Base-by-base conservation (phyloP, 495 filamentous ascomycete species). In the Neurospora tetrasperma region DNA sequence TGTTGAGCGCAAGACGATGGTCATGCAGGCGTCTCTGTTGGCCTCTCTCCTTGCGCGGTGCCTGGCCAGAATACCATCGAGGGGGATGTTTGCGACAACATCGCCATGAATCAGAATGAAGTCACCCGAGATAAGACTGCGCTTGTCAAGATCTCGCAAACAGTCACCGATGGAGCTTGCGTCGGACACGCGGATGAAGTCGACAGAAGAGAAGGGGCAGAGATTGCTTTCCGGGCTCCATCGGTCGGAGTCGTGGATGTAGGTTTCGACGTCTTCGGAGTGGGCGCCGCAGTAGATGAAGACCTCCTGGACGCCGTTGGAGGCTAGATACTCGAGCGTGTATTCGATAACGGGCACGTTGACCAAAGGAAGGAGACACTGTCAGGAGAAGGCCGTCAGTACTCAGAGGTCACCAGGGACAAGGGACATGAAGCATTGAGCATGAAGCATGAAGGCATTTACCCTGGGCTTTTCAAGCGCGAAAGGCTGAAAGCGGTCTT, bases 11-110 rank as follows among this genome's bases (percentile, higher is more conserved):
- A 98, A 83, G 31, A 99, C 86, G 89, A 98, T 94, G 35, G 96
- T 99, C 96, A 99, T 99, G 82, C 97, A 98, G 16, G 95, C 93
- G 79, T 97, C 94, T 78, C 96, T 95, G 82, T 97, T 92, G 70
- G 88, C 88, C 79, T 89, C 89, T 54, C 96, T 90, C 42, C 96
- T 91, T 69, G 90, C 89, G 71, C 92, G 89, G 80, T 99, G 96
- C 44, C 87, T 88, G 6, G 89, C 86, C 68, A 99, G 83, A n/a
- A 90, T 91, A 62, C 83, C 86, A 75, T 94, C 93, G 31, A 99
- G 90, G 10, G 90, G 88, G 68, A 98, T 80, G 77, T 98, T 99
- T 74, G 93, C 90, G 76, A 99, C 90, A n/a, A 98, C 86, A 80
- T 99, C 96, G 48, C 95, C 96, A 79, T 95, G 94, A 35, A 98